Evolutionary conservation across 495 filamentous ascomycete genomes (phyloP), one percentile per base, ranked within the genome.

Genomic region (Aspergillus avenaceus): DNA sequence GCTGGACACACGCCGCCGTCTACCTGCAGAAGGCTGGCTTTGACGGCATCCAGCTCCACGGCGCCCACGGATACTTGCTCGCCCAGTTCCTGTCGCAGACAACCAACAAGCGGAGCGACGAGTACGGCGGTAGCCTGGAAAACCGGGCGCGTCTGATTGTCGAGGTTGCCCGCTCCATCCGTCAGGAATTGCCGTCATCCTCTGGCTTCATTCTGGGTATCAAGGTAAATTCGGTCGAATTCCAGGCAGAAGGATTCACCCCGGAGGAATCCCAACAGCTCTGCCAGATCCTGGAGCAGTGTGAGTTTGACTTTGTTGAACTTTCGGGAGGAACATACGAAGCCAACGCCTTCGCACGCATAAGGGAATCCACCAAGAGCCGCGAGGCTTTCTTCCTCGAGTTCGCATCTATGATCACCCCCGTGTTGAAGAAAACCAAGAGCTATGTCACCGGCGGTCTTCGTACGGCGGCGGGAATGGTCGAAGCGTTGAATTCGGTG

Each of bases 181-280:
- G 60, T 16, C 31, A 50, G 18, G 66, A 71, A 28, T 53, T 58
- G 4, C 69, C 62, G 2, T 54, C 62, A n/a, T 53, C 26, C 25
- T 27, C 43, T 24, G 48, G 49, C 9, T 85, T 85, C 66, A 75
- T 82, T 37, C 53, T 86, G 23, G 67, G 74, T 34, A 82, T 84
- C 62, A 86, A 86, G 65, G 61, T 86, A 56, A 86, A 86, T 67
- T 80, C 74, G 52, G 80, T 82, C 53, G 82, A 86, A 60, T 84
- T 84, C 64, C 80, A 86, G 62, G 67, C 75, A 14, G 61, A 70
- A 11, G 83, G 81, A 21, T 78, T 84, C 56, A 47, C 69, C 19
- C 55, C 76, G 11, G 73, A 78, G 23, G 83, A 85, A 44, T 75
- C 77, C 16, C 67, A 65, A 43, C 45, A 67, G 14, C 66, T 85